A percentile compares a stretch with the other conserved stretches of the same genome.
Conservation (phyloP, 306 rosid species). For the Casuarina cunninghamiana region DNA sequence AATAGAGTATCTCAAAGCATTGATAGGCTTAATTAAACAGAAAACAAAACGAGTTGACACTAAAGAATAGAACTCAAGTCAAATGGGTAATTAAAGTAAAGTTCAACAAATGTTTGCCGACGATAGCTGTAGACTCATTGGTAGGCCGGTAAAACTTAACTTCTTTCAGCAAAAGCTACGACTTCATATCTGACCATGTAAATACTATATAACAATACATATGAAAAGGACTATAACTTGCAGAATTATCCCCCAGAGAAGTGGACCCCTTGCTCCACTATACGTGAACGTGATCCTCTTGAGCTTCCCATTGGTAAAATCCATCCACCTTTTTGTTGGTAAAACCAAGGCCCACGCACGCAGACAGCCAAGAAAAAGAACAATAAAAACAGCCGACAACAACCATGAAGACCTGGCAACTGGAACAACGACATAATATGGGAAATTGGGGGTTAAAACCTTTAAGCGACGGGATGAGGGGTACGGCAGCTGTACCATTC, state of each 20-base stretch:
- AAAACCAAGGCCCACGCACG: neutral
- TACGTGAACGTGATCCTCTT: slow-evolving; percentile 35
- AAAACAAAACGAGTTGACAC: slow-evolving; percentile 31
- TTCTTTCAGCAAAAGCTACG: neutral
- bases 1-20: no score
- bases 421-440: neutral
- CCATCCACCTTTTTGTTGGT: neutral
- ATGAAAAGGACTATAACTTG: slow-evolving; percentile 18
- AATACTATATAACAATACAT: slow-evolving; percentile 4
- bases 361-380: neutral
- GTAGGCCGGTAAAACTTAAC: slow-evolving; percentile 6
- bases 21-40: neutral
- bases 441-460: neutral
- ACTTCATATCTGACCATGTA: neutral
- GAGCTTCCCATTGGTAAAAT: slow-evolving; percentile 13
- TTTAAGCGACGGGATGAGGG: neutral
- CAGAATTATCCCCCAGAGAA: slow-evolving; percentile 19
- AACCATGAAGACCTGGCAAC: neutral
- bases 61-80: slow-evolving; percentile 23
- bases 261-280: slow-evolving; percentile 40
- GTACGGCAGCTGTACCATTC: slow-evolving; percentile 11
- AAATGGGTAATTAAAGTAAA: slow-evolving; percentile 29
- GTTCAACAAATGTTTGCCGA: slow-evolving; percentile 20
- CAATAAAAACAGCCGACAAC: neutral
- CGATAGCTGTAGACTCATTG: slow-evolving; percentile 42